A percentile compares a stretch with the other conserved stretches of the same genome.
Evolutionary conservation across 208 protist species (phyloP).

Genomic region (Tetramitus jugosus): DNA sequence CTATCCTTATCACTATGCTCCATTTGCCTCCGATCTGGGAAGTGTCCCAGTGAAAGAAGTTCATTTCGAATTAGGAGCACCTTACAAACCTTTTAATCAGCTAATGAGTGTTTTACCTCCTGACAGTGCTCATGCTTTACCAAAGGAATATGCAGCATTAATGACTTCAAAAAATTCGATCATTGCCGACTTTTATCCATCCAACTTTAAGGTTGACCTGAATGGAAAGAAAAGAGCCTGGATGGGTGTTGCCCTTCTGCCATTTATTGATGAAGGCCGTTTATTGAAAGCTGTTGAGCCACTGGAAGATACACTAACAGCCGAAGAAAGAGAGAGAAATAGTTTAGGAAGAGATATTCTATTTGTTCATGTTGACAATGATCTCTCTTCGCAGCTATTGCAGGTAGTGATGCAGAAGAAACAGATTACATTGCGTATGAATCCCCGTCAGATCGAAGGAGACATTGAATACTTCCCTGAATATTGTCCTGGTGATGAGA

Average conservation of each 20-base stretch:
- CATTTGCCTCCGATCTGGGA: conserved; percentile 67
- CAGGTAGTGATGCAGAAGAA: too few relatives aligned
- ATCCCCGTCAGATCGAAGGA: too few relatives aligned
- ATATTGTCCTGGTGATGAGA: too few relatives aligned
- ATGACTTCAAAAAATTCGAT: conserved; percentile 54
- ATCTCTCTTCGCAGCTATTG: too few relatives aligned
- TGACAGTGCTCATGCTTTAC: conserved; percentile 20
- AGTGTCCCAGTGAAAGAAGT: neutral
- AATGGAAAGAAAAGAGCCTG: conserved; percentile 62
- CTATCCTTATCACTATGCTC: conserved; percentile 88
- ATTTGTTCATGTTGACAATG: neutral
- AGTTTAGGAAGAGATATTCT: neutral
- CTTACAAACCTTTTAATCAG: conserved; percentile 37
- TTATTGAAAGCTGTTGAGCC: neutral
- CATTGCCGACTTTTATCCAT: conserved; percentile 78
- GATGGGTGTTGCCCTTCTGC: conserved; percentile 32
- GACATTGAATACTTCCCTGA: too few relatives aligned
- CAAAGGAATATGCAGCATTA: conserved; percentile 31
- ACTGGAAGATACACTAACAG: neutral
- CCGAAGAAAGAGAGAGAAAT: conserved; percentile 12
- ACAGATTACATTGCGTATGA: too few relatives aligned
- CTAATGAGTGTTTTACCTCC: conserved; percentile 36
- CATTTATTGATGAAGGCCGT: conserved; percentile 25
- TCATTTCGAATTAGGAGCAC: conserved; percentile 15
- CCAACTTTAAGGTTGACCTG: conserved; percentile 67